Percentiles rank a stretch among this genome's conserved stretches.
Evolutionary conservation across 208 protist genomes (phyloP).

Genomic region (Naegleria fowleri): DNA sequence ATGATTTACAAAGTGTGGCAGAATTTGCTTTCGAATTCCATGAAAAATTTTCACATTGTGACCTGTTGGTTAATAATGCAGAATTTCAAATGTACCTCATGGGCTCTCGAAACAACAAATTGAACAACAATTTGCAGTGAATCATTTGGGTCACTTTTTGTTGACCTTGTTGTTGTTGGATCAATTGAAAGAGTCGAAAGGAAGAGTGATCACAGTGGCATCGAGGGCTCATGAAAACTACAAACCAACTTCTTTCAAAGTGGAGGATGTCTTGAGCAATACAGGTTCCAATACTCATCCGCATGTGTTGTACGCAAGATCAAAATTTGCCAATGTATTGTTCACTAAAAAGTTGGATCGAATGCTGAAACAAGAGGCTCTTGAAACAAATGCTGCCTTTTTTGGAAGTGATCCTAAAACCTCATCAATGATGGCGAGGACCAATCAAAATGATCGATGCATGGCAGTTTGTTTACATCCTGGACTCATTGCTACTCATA

Average conservation of each 20-base stretch:
- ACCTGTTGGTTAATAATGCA: constrained; percentile 15
- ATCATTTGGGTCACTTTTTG: constrained; percentile 22
- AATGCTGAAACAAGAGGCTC: neutral
- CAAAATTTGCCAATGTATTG: neutral
- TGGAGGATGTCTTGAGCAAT: neutral
- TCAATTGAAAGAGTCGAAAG: neutral
- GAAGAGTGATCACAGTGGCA: neutral
- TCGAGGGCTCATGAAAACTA: neutral
- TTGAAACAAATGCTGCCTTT: too few relatives aligned
- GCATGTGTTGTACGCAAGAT: neutral
- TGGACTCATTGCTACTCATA: neutral
- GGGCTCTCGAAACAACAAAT: neutral
- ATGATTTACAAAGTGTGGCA: neutral
- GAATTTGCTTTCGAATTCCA: neutral
- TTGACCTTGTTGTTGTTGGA: neutral
- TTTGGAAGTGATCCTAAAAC: too few relatives aligned
- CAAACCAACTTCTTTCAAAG: neutral
- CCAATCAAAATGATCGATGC: neutral
- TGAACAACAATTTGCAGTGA: neutral
- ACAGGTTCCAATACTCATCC: neutral
- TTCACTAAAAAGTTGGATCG: neutral
- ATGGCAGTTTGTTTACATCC: neutral
- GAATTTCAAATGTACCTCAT: neutral
- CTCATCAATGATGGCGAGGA: too few relatives aligned
- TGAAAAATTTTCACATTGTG: neutral